Base-by-base conservation (phyloP, 108 stramenopile genomes). In the Aureococcus anophagefferens region DNA sequence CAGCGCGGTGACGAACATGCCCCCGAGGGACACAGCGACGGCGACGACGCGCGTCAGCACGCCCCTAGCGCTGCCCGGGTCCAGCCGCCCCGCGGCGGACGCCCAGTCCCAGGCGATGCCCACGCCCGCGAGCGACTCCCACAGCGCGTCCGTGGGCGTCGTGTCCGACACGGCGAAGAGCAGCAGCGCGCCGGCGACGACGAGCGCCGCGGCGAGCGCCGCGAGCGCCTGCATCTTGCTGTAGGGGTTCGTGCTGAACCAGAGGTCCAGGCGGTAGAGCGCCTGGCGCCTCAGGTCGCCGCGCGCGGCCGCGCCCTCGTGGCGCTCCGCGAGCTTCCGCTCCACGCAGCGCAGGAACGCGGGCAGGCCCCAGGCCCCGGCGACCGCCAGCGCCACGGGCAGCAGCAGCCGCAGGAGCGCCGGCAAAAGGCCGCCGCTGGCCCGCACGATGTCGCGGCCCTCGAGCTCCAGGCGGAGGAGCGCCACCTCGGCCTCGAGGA, bases 21-120 rank as follows among this genome's bases (percentile, higher is more conserved):
- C 83, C 0, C 83, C 83, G 33, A 84, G 63, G 32, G 83, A 78
- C 28, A 79, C 51, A 25, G 36, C 4, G 68, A 84, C 74, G 37
- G 78, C 71, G 18, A 84, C 77, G 30, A 79, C 69, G 0, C 83
- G 70, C 67, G 35, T 28, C 33, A 74, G 40, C 15, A 72, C 62
- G 13, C 71, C 46, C 14, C 69, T 69, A 30, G 65, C 73, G 34
- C 66, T 35, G 59, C n/a, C n/a, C n/a, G 80, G 77, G 33, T 77
- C 79, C 51, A 78, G 79, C 0, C 74, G 78, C 11, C 77, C 80
- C 31, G 83, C 77, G 73, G 80, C 80, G 4, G 80, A 80, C 18
- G 80, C 83, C 63, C 64, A 81, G 18, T 80, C 81, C 80, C 80
- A 84, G 18, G 72, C 74, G 36, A 81, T 67, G 80, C 83, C 81